Percentiles rank a stretch among this genome's conserved stretches.
phyloP scores from a whole-genome alignment of 2,329 filamentous ascomycete species.

The Ophiostoma himal-ulmi region DNA sequence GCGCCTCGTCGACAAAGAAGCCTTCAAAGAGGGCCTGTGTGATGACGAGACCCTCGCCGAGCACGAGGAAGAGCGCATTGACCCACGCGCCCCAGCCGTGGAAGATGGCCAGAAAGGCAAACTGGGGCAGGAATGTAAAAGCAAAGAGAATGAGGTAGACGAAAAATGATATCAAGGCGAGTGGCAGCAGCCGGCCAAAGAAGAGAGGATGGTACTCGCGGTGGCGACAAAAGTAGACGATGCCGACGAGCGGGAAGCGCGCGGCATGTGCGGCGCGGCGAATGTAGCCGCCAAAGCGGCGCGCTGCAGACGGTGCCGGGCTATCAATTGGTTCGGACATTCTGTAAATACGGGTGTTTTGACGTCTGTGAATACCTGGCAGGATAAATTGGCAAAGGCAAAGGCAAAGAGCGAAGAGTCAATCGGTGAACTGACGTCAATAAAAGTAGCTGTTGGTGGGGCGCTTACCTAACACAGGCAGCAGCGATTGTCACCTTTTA shows the following conservation, averaged over 20 bases:
- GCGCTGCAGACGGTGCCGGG: slow-evolving; percentile 12
- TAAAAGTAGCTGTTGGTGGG: neutral
- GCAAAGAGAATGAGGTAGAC: slow-evolving; percentile 83
- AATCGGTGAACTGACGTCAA: slow-evolving; percentile 5
- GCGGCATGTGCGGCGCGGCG: slow-evolving; percentile 34
- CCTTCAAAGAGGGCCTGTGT: slow-evolving; percentile 67
- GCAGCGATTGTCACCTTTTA: neutral
- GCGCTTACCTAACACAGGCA: neutral
- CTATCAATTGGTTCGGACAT: slow-evolving; percentile 7
- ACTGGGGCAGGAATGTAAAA: slow-evolving; percentile 83
- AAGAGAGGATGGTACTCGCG: slow-evolving; percentile 80
- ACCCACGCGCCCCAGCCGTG: slow-evolving; percentile 85
- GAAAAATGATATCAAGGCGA: slow-evolving; percentile 73
- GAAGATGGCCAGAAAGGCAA: slow-evolving; percentile 82
- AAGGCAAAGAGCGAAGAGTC: neutral
- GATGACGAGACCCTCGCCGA: slow-evolving; percentile 74
- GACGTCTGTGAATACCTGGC: neutral
- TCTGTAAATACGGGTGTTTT: neutral
- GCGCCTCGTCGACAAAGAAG: slow-evolving; percentile 72
- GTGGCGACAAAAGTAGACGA: slow-evolving; percentile 74
- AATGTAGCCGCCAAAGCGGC: slow-evolving; percentile 21
- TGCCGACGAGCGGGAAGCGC: slow-evolving; percentile 60
- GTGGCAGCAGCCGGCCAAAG: slow-evolving; percentile 67
- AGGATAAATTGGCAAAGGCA: neutral
- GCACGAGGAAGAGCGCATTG: slow-evolving; percentile 76